phyloP scores from a whole-genome alignment of 1,284 basidiomycete genomes.

The Naganishia sp. region DNA sequence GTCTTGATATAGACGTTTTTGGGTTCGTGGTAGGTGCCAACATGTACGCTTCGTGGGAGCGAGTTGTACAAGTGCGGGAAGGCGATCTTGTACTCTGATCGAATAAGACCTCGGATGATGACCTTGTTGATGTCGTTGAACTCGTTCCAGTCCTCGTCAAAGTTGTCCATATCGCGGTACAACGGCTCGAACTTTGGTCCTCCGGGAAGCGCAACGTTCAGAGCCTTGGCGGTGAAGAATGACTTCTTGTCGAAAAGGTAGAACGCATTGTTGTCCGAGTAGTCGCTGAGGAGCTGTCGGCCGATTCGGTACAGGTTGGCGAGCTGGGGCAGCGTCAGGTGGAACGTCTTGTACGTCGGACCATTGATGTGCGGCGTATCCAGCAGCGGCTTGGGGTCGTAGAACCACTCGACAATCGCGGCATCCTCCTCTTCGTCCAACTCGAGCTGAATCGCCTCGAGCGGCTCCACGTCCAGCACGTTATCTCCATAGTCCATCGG shows the following conservation, averaged over 20 bases:
- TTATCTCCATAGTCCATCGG: conserved; percentile 99
- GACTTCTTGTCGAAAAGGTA: conserved; percentile 97
- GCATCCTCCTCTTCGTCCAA: conserved; percentile 90
- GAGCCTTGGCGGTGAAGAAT: conserved; percentile 96
- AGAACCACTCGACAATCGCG: conserved; percentile 98
- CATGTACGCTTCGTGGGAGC: conserved; percentile 88
- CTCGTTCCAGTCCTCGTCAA: conserved; percentile 99
- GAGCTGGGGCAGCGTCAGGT: conserved; percentile 88
- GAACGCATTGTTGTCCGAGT: conserved; percentile 81
- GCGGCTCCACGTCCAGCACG: conserved; percentile 93
- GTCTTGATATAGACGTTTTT: conserved; percentile 99
- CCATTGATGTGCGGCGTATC: conserved; percentile 90
- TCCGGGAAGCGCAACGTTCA: conserved; percentile 98
- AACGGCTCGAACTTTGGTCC: conserved; percentile 97
- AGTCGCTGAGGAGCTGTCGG: conserved; percentile 87
- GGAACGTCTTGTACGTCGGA: conserved; percentile 90
- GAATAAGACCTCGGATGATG: conserved; percentile 97
- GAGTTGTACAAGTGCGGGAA: conserved; percentile 99
- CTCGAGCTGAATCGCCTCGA: conserved; percentile 97
- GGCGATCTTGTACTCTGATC: conserved; percentile 98
- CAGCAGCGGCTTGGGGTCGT: conserved; percentile 91
- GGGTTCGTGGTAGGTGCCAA: conserved; percentile 84
- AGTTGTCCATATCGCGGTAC: conserved; percentile 88
- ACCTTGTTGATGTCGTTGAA: conserved; percentile 99
- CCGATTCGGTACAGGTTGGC: conserved; percentile 95